A percentile compares a stretch with the other conserved stretches of the same genome.
These are phyloP conservation scores for Leccinum subrobustum DNA, from an alignment of 1,284 basidiomycete genomes.

Conservation along the genomic window DNA sequence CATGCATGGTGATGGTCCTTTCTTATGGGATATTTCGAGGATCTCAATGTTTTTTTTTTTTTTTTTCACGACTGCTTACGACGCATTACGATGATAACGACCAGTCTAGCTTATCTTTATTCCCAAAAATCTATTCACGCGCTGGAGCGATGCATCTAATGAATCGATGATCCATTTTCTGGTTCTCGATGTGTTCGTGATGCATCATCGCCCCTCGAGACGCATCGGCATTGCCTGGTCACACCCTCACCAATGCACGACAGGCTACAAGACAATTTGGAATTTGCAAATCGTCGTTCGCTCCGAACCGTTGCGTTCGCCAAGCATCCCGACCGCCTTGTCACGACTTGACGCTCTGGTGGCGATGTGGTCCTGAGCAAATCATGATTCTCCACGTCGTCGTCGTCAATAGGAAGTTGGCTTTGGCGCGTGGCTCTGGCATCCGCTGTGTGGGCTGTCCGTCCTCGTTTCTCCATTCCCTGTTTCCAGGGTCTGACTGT, in stretches of 20 bases:
- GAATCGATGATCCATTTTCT: not conserved
- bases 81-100: conserved; percentile 21
- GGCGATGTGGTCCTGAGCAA: not conserved
- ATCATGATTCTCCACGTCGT: not conserved
- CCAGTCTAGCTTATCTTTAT: conserved; percentile 20
- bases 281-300: not conserved
- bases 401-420: not conserved
- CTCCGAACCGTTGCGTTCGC: not conserved
- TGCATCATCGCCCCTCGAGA: not conserved
- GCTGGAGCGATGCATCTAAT: conserved; percentile 5
- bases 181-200: not conserved
- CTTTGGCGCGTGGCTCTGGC: not conserved
- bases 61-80: conserved; percentile 17
- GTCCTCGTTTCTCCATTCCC: not conserved
- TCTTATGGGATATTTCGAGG: not conserved
- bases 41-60: not conserved
- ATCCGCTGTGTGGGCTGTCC: not conserved
- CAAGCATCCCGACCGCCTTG: not conserved
- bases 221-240: not conserved
- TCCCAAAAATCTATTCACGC: conserved; percentile 15
- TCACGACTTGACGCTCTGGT: not conserved
- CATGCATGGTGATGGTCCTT: not conserved
- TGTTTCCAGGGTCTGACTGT: not conserved
- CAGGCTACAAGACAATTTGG: not conserved
- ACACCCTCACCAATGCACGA: not conserved